Base-by-base conservation (phyloP, 495 filamentous ascomycete genomes). In the Pyrenula aspistea region DNA sequence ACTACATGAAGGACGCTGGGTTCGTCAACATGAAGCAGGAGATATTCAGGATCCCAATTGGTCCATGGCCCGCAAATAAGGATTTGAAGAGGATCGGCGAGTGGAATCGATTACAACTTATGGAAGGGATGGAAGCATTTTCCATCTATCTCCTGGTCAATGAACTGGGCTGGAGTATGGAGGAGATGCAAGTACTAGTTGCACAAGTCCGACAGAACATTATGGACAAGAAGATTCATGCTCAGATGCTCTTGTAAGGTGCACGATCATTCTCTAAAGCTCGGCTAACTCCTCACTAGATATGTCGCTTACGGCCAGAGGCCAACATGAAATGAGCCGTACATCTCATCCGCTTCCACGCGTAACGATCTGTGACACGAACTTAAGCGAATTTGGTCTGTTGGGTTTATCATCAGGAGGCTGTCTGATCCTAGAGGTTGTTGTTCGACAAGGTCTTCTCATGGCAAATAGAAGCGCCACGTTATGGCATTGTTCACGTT, bases 61-160 rank as follows among this genome's bases (percentile, higher is more conserved):
- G 67, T 20, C 25, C 58, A 2, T 69, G 67, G 67, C 61, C 67
- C 2, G 63, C 63, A 50, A 60, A 69, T 54, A 59, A 54, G 20
- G 19, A 52, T 10, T 19, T 21, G 19, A 52, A 52, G 22, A 57
- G 21, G 48, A 57, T 57, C n/a, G 31, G 31, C n/a, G 50, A 20
- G 22, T 52, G 22, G 19, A 52, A 52, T 19, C 50, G n/a, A 19
- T 19, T 52, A 24, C 50, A 52, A 52, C n/a, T 52, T 20, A 20
- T 21, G 22, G 19, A 52, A 20, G 50, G 50, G n/a, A 20, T 52
- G 22, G 50, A 52, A 52, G 50, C 19, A 4, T 21, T 52, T 52
- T 42, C 31, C 15, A 42, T 42, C 31, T 42, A 42, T 15, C 15
- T 42, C 8, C 15, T 42, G 31, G 31, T 42, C 15, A 42, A 42